Base-by-base conservation (phyloP, 257 asterid species). In the Pogostemon cablin region DNA sequence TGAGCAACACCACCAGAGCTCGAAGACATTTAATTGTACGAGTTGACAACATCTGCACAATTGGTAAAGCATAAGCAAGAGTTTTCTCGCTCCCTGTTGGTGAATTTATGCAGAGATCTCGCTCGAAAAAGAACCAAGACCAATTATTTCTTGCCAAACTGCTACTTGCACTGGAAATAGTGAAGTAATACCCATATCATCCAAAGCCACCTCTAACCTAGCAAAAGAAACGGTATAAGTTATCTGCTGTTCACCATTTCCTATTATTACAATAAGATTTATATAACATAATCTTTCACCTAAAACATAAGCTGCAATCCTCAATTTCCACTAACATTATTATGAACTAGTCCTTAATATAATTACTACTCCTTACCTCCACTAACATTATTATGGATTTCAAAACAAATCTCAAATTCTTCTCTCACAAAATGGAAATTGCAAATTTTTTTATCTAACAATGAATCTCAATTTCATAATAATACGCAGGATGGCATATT, bases 1-100 rank as follows among this genome's bases (percentile, higher is more conserved):
- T 90, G 44, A 96, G 98, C 86, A 93, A 85, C 53, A 93, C 98
- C 43, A 90, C 96, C 79, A 93, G 76, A 77, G 98, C 98, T 58
- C 96, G 93, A 69, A 93, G 88, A 71, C 90, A 86, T 81, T 82
- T 88, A 60, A 88, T 72, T 6, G 85, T 69, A 48, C 92, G 90
- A 42, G 83, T 83, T 8, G 93, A 89, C 48, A 90, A 73, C 79
- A 41, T 78, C 77, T 93, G 98, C 83, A 90, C 84, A 59, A 93
- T 90, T 9, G 98, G 98, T 62, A 93, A 78, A 71, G 93, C 96
- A 78, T 88, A 93, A 54, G 97, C 90, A 73, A 93, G 79, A 42
- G 97, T 93, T 78, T 93, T 93, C 55, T 97, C 98, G 44, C 97
- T 93, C 62, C 98, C 98, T 2, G 97, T 93, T 4, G 96, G 97